Percentiles rank a stretch among this genome's conserved stretches.
Evolutionary conservation across 148 eudicot genomes (phyloP).

Genomic region (Rheum nobile): DNA sequence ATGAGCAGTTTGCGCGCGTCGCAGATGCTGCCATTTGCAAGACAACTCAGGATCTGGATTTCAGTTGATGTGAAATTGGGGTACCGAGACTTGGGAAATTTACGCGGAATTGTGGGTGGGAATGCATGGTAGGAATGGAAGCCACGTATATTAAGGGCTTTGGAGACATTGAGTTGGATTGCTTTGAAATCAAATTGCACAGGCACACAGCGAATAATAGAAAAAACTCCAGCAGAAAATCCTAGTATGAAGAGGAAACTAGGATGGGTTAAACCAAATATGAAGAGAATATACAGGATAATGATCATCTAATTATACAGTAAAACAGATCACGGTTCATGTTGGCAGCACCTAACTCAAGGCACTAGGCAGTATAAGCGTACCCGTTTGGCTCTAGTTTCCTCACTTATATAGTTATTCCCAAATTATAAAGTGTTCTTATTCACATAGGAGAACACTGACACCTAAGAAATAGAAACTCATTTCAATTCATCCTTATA

Average conservation of each 20-base stretch:
- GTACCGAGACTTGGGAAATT: not conserved
- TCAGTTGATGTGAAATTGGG: slow-evolving; percentile 13
- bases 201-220: not conserved
- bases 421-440: not conserved
- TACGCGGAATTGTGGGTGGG: not conserved
- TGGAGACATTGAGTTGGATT: not conserved
- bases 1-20: slow-evolving; percentile 31
- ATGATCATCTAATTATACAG: not conserved
- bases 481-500: not conserved
- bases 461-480: not conserved
- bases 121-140: not conserved
- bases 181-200: not conserved
- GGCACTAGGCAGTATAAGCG: not conserved
- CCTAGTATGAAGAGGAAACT: slow-evolving; percentile 2
- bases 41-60: slow-evolving; percentile 13
- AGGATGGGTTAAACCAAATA: not conserved
- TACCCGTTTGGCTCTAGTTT: not conserved
- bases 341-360: not conserved
- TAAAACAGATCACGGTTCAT: not conserved
- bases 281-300: not conserved
- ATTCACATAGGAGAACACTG: not conserved
- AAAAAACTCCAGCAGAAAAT: not conserved
- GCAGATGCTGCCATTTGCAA: slow-evolving; percentile 11
- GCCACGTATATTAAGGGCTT: not conserved
- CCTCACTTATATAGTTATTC: not conserved